These are phyloP conservation scores for Rhododendron ferrugineum DNA, from an alignment of 148 eudicot species.

Conservation along the genomic window DNA sequence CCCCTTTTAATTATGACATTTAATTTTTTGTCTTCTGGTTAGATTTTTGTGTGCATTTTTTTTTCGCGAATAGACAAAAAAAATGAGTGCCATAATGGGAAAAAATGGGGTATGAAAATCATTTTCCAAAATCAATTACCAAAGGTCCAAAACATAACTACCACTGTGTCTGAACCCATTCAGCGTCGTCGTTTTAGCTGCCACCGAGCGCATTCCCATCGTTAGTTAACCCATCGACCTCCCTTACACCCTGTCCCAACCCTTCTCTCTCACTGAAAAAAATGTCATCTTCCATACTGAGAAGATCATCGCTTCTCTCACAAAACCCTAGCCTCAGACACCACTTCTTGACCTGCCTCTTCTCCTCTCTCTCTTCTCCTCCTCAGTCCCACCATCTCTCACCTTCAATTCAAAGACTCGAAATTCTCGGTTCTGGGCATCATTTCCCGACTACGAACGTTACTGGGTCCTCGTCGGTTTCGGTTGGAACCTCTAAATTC, in stretches of 20 bases:
- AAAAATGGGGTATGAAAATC: too few species aligned
- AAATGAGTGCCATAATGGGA: too few species aligned
- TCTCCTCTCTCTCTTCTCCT: constrained; percentile 18
- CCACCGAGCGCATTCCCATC: neutral
- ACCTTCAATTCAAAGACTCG: neutral
- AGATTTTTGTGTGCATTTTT: too few species aligned
- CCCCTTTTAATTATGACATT: too few species aligned
- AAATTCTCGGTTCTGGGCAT: constrained; percentile 1
- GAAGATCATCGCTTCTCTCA: constrained; percentile 27
- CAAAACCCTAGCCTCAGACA: constrained; percentile 23
- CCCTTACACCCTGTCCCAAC: neutral
- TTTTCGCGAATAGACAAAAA: too few species aligned
- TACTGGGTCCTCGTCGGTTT: neutral
- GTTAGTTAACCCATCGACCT: neutral
- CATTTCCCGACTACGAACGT: neutral
- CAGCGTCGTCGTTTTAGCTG: neutral
- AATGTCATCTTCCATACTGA: constrained; percentile 30
- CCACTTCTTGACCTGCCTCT: constrained; percentile 7
- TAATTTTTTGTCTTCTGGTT: too few species aligned
- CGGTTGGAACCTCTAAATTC: neutral
- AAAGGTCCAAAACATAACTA: too few species aligned
- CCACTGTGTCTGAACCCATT: neutral
- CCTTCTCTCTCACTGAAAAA: constrained; percentile 12
- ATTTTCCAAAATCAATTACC: too few species aligned
- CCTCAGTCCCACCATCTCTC: constrained; percentile 14